Evolutionary conservation across 495 filamentous ascomycete genomes (phyloP).

Genomic region (Trichoderma asperelloides): DNA sequence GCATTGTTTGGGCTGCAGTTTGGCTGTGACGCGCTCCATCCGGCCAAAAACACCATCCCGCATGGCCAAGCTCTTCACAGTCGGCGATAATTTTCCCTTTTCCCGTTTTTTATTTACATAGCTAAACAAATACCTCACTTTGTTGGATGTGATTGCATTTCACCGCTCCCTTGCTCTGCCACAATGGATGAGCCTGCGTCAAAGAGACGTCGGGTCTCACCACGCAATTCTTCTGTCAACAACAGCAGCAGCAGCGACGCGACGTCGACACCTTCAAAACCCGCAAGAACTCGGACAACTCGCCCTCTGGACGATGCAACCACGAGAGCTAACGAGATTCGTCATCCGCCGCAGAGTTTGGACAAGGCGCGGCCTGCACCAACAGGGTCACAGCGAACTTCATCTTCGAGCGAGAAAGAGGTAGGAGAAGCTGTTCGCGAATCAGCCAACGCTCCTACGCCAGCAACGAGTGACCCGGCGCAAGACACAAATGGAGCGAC

Average conservation of each 20-base stretch:
- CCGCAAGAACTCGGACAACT: constrained; percentile 8
- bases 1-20: constrained; percentile 1
- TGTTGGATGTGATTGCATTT: neutral
- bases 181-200: constrained; percentile 48
- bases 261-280: constrained; percentile 7
- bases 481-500: constrained; percentile 23
- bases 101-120: neutral
- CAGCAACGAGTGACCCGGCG: constrained; percentile 16
- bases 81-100: neutral
- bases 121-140: neutral
- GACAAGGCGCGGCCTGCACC: constrained; percentile 33
- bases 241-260: constrained; percentile 17
- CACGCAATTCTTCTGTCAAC: constrained; percentile 28
- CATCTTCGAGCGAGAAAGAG: neutral
- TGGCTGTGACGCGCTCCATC: constrained; percentile 2
- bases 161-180: neutral
- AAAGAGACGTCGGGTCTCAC: constrained; percentile 56
- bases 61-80: neutral
- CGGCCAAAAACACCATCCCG: constrained; percentile 5
- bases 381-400: constrained; percentile 24
- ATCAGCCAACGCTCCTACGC: constrained; percentile 17
- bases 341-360: constrained; percentile 52
- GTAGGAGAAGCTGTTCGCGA: constrained; percentile 15
- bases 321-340: constrained; percentile 54
- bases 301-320: constrained; percentile 58